Conservation (phyloP, 305 asterid species). For the Rubia tinctorum region DNA sequence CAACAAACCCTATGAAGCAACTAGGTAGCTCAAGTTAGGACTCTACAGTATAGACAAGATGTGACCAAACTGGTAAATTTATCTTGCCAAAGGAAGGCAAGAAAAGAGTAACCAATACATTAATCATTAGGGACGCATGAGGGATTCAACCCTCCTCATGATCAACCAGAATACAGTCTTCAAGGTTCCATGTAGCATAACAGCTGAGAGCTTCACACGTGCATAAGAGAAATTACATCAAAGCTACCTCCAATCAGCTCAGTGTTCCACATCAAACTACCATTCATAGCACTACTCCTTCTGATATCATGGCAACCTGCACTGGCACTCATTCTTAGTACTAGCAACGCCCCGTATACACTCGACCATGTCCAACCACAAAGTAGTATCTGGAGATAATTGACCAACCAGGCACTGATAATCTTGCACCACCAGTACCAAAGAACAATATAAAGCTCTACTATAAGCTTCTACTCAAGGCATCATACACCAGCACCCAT, state of each 20-base stretch:
- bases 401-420: slow-evolving; percentile 36
- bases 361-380: slow-evolving; percentile 4
- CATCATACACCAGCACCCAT: background rate
- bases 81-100: slow-evolving; percentile 7
- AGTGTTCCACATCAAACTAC: slow-evolving; percentile 3
- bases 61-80: slow-evolving; percentile 14
- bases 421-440: slow-evolving; percentile 32
- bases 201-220: slow-evolving; percentile 6
- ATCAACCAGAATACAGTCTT: slow-evolving; percentile 12
- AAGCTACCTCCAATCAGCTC: slow-evolving; percentile 13
- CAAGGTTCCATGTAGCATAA: slow-evolving; percentile 17
- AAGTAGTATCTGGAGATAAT: slow-evolving; percentile 25
- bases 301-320: slow-evolving; percentile 11
- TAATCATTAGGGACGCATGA: slow-evolving; percentile 16
- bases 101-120: slow-evolving; percentile 17
- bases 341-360: slow-evolving; percentile 20
- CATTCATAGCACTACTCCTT: slow-evolving; percentile 4
- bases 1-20: slow-evolving; percentile 10
- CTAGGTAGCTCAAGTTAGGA: slow-evolving; percentile 29
- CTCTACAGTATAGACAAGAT: slow-evolving; percentile 43
- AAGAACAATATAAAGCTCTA: slow-evolving; percentile 13
- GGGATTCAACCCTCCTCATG: slow-evolving; percentile 24
- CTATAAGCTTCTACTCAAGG: slow-evolving; percentile 15
- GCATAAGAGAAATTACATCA: slow-evolving; percentile 15
- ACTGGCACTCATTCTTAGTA: slow-evolving; percentile 11